A percentile compares a stretch with the other conserved stretches of the same genome.
Evolutionary conservation across 2,329 filamentous ascomycete genomes (phyloP).

Genomic region (Hypoxylon sp.): DNA sequence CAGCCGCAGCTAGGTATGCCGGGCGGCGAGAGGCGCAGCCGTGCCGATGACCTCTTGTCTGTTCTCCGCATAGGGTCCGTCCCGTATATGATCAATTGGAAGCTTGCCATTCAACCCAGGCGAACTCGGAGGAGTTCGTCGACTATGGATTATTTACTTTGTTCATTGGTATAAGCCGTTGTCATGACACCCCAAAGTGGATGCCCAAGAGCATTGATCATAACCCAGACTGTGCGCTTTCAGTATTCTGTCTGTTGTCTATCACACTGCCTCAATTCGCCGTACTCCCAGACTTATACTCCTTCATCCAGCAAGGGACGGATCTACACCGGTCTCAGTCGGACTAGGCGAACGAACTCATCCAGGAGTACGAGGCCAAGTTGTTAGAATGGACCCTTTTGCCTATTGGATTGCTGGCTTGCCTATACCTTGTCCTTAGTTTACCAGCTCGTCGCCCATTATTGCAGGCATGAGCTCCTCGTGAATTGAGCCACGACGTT

Average conservation of each 20-base stretch:
- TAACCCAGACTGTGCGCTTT: slow-evolving; percentile 12
- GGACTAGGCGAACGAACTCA: slow-evolving; percentile 29
- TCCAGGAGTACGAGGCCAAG: slow-evolving; percentile 14
- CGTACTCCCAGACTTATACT: slow-evolving; percentile 14
- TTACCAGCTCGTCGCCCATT: slow-evolving; percentile 26
- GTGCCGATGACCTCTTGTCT: slow-evolving; percentile 18
- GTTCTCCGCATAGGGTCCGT: slow-evolving; percentile 10
- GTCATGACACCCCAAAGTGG: slow-evolving; percentile 34
- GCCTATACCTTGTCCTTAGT: slow-evolving; percentile 23
- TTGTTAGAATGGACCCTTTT: slow-evolving; percentile 14
- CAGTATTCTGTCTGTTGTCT: slow-evolving; percentile 4
- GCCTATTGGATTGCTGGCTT: slow-evolving; percentile 28
- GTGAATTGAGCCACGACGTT: slow-evolving; percentile 36
- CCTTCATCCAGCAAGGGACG: slow-evolving; percentile 1
- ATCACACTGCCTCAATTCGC: slow-evolving; percentile 16
- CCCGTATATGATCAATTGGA: slow-evolving; percentile 28
- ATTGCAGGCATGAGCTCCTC: slow-evolving; percentile 16
- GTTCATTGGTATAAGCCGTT: slow-evolving; percentile 34
- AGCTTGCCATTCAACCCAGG: slow-evolving; percentile 23
- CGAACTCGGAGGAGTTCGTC: slow-evolving; percentile 23
- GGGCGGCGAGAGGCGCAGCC: slow-evolving; percentile 19
- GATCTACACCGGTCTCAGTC: slow-evolving; percentile 30
- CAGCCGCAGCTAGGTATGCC: slow-evolving; percentile 12
- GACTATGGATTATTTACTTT: slow-evolving; percentile 31
- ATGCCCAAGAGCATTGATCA: slow-evolving; percentile 18